A percentile compares a stretch with the other conserved stretches of the same genome.
phyloP scores from a whole-genome alignment of 2,329 filamentous ascomycete species.

The Alternaria incomplexa region DNA sequence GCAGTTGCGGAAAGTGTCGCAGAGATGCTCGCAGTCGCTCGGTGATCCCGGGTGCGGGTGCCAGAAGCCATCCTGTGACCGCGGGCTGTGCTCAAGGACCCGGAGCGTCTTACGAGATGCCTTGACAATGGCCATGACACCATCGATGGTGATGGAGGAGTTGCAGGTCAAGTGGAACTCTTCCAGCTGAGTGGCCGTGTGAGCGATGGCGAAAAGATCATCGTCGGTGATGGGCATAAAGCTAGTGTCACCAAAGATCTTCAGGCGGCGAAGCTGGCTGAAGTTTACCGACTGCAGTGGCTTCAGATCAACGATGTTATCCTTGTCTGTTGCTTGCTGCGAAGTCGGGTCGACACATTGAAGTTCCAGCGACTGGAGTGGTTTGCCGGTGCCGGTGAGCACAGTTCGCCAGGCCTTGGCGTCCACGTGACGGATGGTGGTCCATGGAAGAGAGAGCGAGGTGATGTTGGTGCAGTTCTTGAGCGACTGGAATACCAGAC shows the following conservation, averaged over 20 bases:
- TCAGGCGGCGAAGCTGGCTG: conserved; percentile 56
- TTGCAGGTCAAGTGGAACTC: conserved; percentile 62
- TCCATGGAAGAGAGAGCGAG: conserved; percentile 60
- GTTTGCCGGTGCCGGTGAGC: conserved; percentile 52
- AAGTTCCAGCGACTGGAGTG: conserved; percentile 59
- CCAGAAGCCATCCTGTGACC: conserved; percentile 59
- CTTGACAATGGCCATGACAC: conserved; percentile 60
- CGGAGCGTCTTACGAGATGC: conserved; percentile 56
- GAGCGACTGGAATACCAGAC: conserved; percentile 57
- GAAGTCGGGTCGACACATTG: conserved; percentile 57
- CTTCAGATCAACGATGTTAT: conserved; percentile 52
- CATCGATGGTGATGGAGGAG: conserved; percentile 59
- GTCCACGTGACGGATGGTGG: conserved; percentile 57
- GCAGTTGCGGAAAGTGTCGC: conserved; percentile 54
- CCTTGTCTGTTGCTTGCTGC: conserved; percentile 50
- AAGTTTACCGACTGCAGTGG: conserved; percentile 59
- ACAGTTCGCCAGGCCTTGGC: conserved; percentile 57
- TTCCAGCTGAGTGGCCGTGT: conserved; percentile 58
- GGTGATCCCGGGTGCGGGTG: conserved; percentile 57
- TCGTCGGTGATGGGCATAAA: conserved; percentile 59
- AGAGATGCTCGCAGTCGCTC: conserved; percentile 55
- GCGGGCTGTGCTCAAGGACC: conserved; percentile 61
- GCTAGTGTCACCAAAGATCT: conserved; percentile 61
- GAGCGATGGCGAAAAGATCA: conserved; percentile 58
- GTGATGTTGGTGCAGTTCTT: conserved; percentile 56